Conservation (phyloP, 305 asterid species). For the Plantago rigida region DNA sequence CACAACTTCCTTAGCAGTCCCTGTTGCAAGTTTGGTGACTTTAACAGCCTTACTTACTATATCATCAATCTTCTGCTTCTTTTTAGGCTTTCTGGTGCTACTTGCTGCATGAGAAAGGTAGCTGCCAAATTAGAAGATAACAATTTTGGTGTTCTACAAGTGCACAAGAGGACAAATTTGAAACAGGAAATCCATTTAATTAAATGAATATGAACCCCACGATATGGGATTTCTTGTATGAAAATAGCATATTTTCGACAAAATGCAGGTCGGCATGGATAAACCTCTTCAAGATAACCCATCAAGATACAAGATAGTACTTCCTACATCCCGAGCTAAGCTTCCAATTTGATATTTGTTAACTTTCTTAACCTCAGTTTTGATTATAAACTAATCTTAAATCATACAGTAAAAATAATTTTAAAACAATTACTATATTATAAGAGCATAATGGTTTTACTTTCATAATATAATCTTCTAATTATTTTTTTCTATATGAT, state of each 20-base stretch:
- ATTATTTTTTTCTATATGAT: too few relatives aligned
- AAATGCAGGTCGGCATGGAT: neutral
- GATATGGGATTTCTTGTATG: slow-evolving; percentile 37
- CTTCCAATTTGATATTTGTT: too few relatives aligned
- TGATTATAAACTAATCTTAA: too few relatives aligned
- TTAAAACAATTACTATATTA: too few relatives aligned
- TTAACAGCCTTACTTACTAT: slow-evolving; percentile 36
- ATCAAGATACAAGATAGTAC: neutral
- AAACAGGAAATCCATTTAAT: neutral
- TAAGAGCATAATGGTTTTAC: too few relatives aligned
- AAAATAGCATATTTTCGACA: too few relatives aligned
- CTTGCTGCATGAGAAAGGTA: slow-evolving; percentile 36
- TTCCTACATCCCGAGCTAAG: too few relatives aligned
- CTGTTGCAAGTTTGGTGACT: slow-evolving; percentile 44
- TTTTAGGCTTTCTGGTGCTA: slow-evolving; percentile 45
- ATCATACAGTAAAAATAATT: too few relatives aligned
- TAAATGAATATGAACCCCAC: slow-evolving; percentile 34
- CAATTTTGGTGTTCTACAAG: slow-evolving; percentile 14
- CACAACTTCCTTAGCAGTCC: slow-evolving; percentile 37
- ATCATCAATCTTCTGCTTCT: slow-evolving; percentile 46
- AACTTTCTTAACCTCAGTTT: too few relatives aligned
- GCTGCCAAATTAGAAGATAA: slow-evolving; percentile 18
- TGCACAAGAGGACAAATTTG: neutral
- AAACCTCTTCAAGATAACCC: neutral
- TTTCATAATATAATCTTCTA: too few relatives aligned